Conservation (phyloP, 495 filamentous ascomycete species). For the Ramalina peruviana region DNA sequence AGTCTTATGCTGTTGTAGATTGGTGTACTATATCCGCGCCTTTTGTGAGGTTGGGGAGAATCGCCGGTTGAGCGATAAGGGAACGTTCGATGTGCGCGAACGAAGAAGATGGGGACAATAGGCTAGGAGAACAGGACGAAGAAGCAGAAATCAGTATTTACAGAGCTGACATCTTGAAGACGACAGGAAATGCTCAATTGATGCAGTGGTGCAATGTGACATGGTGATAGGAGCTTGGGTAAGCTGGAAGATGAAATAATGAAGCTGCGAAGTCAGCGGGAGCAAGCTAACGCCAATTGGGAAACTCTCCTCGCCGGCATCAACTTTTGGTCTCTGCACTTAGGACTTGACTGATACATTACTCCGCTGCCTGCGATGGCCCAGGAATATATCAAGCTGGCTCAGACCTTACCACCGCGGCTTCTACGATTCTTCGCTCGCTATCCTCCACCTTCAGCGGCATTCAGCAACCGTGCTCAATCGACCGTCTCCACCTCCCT, state of each 20-base stretch:
- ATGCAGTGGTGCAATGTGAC: background rate
- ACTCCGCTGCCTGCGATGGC: constrained; percentile 1
- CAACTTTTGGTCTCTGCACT: background rate
- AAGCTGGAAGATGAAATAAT: too few relatives aligned
- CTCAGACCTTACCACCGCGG: constrained; percentile 51
- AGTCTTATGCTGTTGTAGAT: too few relatives aligned
- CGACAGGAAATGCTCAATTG: background rate
- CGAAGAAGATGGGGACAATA: too few relatives aligned
- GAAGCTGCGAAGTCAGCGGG: background rate
- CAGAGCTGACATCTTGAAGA: background rate
- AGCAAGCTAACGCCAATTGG: background rate
- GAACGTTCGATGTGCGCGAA: too few relatives aligned
- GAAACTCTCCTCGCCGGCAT: background rate
- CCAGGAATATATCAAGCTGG: constrained; percentile 42
- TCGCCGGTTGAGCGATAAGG: too few relatives aligned
- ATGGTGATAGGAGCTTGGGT: background rate
- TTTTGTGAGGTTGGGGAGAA: too few relatives aligned
- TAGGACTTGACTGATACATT: too few relatives aligned
- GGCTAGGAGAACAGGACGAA: background rate
- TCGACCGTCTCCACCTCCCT: constrained; percentile 20
- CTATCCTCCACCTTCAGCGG: constrained; percentile 51
- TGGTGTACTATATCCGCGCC: too few relatives aligned
- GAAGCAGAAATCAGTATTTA: background rate
- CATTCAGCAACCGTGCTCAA: constrained; percentile 27
- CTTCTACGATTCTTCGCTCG: constrained; percentile 80